Percentiles rank a stretch among this genome's conserved stretches.
Evolutionary conservation across 2,329 filamentous ascomycete genomes (phyloP).

Genomic region (Leptographium lundbergii): DNA sequence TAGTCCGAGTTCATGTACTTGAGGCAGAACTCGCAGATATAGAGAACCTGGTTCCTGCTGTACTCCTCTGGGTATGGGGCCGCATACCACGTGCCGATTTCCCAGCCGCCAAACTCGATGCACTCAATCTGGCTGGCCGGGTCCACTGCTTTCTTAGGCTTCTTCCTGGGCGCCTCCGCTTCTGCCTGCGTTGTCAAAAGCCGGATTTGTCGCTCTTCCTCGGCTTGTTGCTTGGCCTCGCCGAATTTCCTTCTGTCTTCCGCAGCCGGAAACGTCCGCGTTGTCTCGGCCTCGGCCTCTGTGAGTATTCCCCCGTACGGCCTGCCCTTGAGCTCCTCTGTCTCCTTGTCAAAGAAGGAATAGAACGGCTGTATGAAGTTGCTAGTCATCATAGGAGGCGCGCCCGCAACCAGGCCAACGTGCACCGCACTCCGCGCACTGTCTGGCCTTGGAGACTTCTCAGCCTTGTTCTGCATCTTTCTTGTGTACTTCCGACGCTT

Average conservation of each 20-base stretch:
- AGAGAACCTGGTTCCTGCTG: conserved; percentile 89
- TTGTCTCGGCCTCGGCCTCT: conserved; percentile 82
- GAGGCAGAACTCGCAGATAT: conserved; percentile 97
- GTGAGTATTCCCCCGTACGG: conserved; percentile 90
- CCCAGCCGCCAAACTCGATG: conserved; percentile 93
- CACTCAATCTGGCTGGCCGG: conserved; percentile 95
- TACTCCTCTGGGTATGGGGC: conserved; percentile 98
- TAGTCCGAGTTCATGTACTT: conserved; percentile 99
- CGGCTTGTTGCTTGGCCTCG: conserved; percentile 76
- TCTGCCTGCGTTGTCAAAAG: conserved; percentile 50
- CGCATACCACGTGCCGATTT: conserved; percentile 98
- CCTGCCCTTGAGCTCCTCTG: conserved; percentile 80
- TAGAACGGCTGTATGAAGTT: conserved; percentile 68
- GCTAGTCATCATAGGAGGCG: conserved; percentile 2
- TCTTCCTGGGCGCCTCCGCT: conserved; percentile 48
- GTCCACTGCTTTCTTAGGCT: conserved; percentile 63
- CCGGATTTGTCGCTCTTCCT: conserved; percentile 76
- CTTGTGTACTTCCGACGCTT: conserved; percentile 41
- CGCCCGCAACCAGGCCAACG: conserved; percentile 15
- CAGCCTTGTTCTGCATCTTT: conserved; percentile 28
- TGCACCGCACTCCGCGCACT: conserved; percentile 11
- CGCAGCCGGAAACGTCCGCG: conserved; percentile 69
- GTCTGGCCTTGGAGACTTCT: conserved; percentile 13
- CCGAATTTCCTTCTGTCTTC: conserved; percentile 81
- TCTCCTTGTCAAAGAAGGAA: conserved; percentile 78